Conservation (phyloP, 495 filamentous ascomycete genomes). For the Saxophila tyrrhenica region DNA sequence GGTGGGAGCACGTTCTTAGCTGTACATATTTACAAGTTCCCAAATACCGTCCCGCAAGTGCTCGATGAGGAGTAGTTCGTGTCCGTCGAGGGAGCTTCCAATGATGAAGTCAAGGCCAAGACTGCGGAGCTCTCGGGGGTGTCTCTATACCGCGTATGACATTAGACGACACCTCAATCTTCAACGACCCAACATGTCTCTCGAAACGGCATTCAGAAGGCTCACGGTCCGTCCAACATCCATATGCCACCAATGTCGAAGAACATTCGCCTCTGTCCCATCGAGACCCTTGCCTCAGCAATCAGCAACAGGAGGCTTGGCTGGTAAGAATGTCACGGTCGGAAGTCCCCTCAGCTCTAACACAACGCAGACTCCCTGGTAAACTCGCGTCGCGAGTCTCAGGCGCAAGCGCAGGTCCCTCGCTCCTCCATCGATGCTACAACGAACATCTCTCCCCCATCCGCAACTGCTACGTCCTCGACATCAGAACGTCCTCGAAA, state of each 20-base stretch:
- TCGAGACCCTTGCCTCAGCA: neutral
- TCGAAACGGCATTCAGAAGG: slow-evolving; percentile 9
- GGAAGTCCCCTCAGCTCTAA: neutral
- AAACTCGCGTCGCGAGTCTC: slow-evolving; percentile 1
- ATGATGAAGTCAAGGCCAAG: neutral
- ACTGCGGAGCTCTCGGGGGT: neutral
- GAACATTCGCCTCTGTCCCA: slow-evolving; percentile 5
- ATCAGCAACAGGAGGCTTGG: neutral
- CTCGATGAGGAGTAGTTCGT: too few species aligned
- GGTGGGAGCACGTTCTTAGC: neutral
- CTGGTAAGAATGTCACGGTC: neutral
- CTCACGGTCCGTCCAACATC: slow-evolving; percentile 1
- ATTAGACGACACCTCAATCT: neutral
- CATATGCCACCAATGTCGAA: slow-evolving; percentile 14
- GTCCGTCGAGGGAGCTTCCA: too few species aligned
- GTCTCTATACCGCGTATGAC: neutral
- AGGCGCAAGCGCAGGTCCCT: neutral
- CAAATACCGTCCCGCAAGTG: too few species aligned
- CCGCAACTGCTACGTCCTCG: neutral
- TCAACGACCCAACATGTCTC: slow-evolving; percentile 4
- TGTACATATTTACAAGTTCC: neutral
- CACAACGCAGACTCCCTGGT: slow-evolving; percentile 2
- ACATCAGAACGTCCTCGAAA: neutral
- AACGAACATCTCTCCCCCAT: neutral
- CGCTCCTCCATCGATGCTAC: neutral